Base-by-base conservation (phyloP, 352 stramenopile species). In the Phytopythium aichiense region DNA sequence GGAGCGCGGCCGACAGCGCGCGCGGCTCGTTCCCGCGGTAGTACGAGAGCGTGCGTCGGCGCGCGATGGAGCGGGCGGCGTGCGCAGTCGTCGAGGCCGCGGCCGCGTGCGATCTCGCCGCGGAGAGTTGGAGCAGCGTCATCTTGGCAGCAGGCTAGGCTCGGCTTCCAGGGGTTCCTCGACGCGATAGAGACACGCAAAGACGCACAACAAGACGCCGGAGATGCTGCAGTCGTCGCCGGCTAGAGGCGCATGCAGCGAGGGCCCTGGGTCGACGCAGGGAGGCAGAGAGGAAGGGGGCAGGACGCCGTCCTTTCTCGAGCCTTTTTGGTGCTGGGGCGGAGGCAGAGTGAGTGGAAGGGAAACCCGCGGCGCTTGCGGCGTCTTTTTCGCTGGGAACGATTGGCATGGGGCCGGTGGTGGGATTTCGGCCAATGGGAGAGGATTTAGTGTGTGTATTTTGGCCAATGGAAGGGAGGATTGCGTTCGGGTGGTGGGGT, bases 11-110 rank as follows among this genome's bases (percentile, higher is more conserved):
- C 16, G 51, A 61, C 37, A 73, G 12, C 18, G 61, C 45, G 28
- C 56, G 25, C 51, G 55, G 40, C 61, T 63, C 20, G 43, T 43
- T 23, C 8, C 53, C 53, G 53, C 53, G 53, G 53, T 58, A 56
- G 57, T 23, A 25, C 20, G 45, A 55, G 7, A 63, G 45, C 12
- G 45, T n/a, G 31, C 57, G 54, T 35, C 64, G 67, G 16, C 61
- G 65, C 31, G 74, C n/a, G 20, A 51, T 58, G 16, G 64, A 25
- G 33, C 61, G 59, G n/a, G 67, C 61, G 23, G 69, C 42, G 18
- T 59, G 71, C 51, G 71, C 31, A 7, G 67, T 63, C 22, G 60
- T 74, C 45, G 71, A 50, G 13, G 46, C 46, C 46, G 46, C 46
- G 0, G 16, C 48, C 48, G 28, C 16, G 48, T 37, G 48, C 5